Percentiles rank a stretch among this genome's conserved stretches.
phyloP scores from a whole-genome alignment of 495 filamentous ascomycete genomes.

The Xylaria curta region DNA sequence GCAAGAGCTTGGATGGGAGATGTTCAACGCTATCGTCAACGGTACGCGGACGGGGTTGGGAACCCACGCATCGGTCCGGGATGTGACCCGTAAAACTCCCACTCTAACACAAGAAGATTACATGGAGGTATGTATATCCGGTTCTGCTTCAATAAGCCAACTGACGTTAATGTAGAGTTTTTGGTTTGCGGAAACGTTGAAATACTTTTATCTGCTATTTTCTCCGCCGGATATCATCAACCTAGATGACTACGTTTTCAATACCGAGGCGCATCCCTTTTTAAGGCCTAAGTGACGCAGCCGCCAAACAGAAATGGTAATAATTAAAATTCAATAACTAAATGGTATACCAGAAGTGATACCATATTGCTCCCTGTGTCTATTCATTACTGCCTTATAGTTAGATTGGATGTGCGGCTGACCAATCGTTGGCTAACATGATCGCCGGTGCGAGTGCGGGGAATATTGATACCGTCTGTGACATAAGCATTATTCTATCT shows the following conservation, averaged over 20 bases:
- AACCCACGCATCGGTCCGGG: conserved; percentile 65
- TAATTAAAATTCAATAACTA: background rate
- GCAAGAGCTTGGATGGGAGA: conserved; percentile 73
- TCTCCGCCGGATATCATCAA: conserved; percentile 69
- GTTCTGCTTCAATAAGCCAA: conserved; percentile 6
- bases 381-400: background rate
- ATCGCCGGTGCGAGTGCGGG: background rate
- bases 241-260: conserved; percentile 79
- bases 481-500: conserved; percentile 7
- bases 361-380: background rate
- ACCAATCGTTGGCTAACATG: background rate
- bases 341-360: background rate
- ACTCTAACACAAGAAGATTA: conserved; percentile 46
- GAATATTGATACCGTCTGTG: background rate
- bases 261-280: conserved; percentile 59
- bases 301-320: background rate
- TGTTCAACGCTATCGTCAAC: conserved; percentile 70
- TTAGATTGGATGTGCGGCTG: background rate
- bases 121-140: conserved; percentile 48
- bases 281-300: conserved; percentile 41
- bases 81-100: conserved; percentile 53
- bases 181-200: conserved; percentile 78
- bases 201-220: conserved; percentile 82
- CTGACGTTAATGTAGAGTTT: conserved; percentile 53
- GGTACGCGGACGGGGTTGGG: conserved; percentile 64